Evolutionary conservation across 306 rosid species (phyloP), one percentile per base, ranked within the genome.

Genomic region (Malus fusca): DNA sequence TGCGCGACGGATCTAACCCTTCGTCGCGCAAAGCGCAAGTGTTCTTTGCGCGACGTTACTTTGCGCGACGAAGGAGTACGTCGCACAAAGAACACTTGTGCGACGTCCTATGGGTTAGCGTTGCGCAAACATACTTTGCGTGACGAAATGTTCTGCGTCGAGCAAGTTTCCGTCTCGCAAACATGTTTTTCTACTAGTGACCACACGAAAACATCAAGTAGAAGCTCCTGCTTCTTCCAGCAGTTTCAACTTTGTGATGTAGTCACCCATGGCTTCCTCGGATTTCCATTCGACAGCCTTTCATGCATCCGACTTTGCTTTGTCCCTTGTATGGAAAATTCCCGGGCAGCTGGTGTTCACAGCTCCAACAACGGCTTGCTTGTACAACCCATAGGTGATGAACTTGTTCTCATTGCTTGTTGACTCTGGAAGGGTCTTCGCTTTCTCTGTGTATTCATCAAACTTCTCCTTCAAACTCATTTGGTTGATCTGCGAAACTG

Each of bases 291-390:
- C 97, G 85, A 88, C 90, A 60, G 90, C 87, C 87, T 92, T 92
- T 97, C 98, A 95, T 72, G 98, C 98, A 90, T 95, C 97, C 97
- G 97, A 95, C 78, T 95, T 95, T 43, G 97, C 97, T 78, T 91
- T 86, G 75, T 95, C 98, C 86, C 77, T 95, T 96, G 79, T 37
- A 84, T 78, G 86, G 87, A 95, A 92, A 0, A 95, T 44, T 78
- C 97, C 98, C 17, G 98, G 97, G 12, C 98, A 97, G 76, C 71
- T 17, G 43, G 97, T 95, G 85, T 82, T 84, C 53, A 92, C 92
- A 33, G 88, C 74, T 83, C 99, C 99, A 84, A 92, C 88, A 61
- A 97, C 88, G 77, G 93, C 88, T 74, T 92, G 97, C 91, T 95
- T 95, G 89, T 68, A 95, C 80, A 95, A 84, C 69, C 96, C 97